These are phyloP conservation scores for Tuber calosporum DNA, from an alignment of 495 filamentous ascomycete species.

Conservation along the genomic window DNA sequence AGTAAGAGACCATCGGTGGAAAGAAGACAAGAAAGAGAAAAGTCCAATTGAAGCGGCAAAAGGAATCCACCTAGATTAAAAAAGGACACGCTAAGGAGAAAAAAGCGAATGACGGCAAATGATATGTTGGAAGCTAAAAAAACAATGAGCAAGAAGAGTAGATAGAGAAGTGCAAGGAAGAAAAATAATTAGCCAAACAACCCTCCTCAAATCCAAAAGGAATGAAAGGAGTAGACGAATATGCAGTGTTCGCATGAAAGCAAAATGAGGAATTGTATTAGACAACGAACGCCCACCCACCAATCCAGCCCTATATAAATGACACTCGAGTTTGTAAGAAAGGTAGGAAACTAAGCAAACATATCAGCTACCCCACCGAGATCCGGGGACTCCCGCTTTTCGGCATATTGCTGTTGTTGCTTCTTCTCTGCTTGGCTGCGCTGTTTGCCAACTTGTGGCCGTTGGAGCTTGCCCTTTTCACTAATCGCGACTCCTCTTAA, in stretches of 20 bases:
- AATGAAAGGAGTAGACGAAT: background rate
- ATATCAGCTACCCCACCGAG: slow-evolving; percentile 61
- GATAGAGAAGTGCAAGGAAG: background rate
- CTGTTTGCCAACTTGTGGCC: slow-evolving; percentile 43
- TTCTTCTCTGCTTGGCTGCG: slow-evolving; percentile 50
- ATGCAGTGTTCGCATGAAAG: background rate
- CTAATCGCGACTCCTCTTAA: slow-evolving; percentile 83
- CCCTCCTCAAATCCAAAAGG: background rate
- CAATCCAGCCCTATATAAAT: slow-evolving; percentile 4
- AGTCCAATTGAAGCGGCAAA: background rate
- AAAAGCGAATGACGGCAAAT: background rate
- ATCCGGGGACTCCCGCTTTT: slow-evolving; percentile 52
- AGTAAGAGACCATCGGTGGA: background rate
- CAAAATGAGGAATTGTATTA: background rate
- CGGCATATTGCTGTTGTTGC: slow-evolving; percentile 44
- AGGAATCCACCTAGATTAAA: background rate
- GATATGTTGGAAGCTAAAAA: background rate
- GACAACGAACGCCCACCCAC: slow-evolving; percentile 2
- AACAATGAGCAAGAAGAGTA: background rate
- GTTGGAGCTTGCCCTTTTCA: slow-evolving; percentile 75
- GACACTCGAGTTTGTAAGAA: slow-evolving; percentile 4
- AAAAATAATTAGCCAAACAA: background rate
- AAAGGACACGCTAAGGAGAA: background rate
- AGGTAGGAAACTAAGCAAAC: slow-evolving; percentile 49
- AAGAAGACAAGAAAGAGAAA: background rate